Conservation (phyloP, 2,329 filamentous ascomycete genomes). For the Fusarium scirpi region DNA sequence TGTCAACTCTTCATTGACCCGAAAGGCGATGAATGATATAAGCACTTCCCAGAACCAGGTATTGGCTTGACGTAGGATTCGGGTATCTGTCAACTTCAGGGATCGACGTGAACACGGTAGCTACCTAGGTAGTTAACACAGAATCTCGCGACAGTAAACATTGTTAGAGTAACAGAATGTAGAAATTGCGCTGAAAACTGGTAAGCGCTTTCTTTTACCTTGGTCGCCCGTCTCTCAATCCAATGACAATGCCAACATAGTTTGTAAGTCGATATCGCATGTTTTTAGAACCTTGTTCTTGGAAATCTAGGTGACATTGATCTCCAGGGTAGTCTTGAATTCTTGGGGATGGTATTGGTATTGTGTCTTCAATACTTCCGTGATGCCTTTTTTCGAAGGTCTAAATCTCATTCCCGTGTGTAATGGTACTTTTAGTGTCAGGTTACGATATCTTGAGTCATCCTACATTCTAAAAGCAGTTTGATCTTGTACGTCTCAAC, state of each 20-base stretch:
- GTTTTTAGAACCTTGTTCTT: background rate
- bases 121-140: background rate
- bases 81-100: background rate
- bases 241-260: background rate
- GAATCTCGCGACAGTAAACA: background rate
- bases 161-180: background rate
- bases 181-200: background rate
- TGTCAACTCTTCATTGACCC: background rate
- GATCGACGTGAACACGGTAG: background rate
- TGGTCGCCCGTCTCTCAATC: background rate
- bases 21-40: background rate
- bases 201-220: background rate
- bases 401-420: background rate
- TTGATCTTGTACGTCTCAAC: background rate
- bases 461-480: background rate
- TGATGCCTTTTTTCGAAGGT: background rate
- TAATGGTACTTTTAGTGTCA: background rate
- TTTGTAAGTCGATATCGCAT: background rate
- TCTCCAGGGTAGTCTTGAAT: background rate
- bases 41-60: background rate
- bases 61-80: background rate
- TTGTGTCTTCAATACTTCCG: background rate
- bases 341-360: background rate
- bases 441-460: background rate
- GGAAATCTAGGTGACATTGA: background rate